A percentile compares a stretch with the other conserved stretches of the same genome.
Evolutionary conservation across 2,329 filamentous ascomycete genomes (phyloP).

Genomic region (Cordyceps fumosorosea): DNA sequence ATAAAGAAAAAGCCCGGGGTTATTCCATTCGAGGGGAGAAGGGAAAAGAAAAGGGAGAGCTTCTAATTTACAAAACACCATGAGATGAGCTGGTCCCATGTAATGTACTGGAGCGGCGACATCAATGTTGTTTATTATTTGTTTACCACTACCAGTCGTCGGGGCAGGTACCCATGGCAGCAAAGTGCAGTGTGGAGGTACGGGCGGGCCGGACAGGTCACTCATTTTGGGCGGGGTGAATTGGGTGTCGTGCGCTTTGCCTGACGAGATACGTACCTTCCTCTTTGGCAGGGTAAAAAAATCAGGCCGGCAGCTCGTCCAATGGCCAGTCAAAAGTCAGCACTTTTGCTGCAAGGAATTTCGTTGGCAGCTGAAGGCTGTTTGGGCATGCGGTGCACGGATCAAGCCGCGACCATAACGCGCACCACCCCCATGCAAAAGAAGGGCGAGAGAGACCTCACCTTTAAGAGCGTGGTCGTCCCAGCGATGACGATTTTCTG

Average conservation of each 20-base stretch:
- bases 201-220: not conserved
- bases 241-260: no score
- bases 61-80: not conserved
- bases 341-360: not conserved
- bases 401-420: not conserved
- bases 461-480: conserved; percentile 22
- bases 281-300: not conserved
- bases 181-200: conserved; percentile 3
- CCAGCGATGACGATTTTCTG: conserved; percentile 26
- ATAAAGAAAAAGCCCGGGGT: not conserved
- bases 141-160: conserved; percentile 5
- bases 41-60: conserved; percentile 1
- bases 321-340: not conserved
- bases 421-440: not conserved
- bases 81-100: not conserved
- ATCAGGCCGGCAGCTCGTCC: not conserved
- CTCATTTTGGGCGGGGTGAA: not conserved
- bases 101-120: not conserved
- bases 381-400: conserved; percentile 12
- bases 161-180: conserved; percentile 1
- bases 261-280: not conserved
- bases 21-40: not conserved
- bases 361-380: not conserved
- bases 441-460: not conserved
- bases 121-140: conserved; percentile 12